Evolutionary conservation across 768 basidiomycete genomes (phyloP).

Genomic region (Mycena polygramma): DNA sequence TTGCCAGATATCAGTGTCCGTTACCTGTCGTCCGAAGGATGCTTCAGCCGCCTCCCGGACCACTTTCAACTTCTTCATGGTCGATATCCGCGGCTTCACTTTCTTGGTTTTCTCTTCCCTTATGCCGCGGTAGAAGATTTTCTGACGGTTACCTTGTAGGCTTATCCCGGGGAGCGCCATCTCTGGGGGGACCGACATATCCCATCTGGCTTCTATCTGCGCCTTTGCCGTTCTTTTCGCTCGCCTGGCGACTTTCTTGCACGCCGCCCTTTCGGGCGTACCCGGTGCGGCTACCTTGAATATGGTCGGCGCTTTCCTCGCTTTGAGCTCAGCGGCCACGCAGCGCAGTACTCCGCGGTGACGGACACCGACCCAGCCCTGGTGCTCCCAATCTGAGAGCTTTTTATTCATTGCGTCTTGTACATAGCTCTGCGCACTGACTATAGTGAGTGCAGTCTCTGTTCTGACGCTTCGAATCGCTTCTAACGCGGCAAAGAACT

Average conservation of each 20-base stretch:
- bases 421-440: background rate
- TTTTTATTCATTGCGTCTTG: background rate
- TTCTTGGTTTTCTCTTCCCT: background rate
- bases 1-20: background rate
- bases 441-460: background rate
- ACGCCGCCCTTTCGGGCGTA: background rate
- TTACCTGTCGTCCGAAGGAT: background rate
- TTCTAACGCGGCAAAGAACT: background rate
- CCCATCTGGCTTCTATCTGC: background rate
- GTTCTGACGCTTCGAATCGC: background rate
- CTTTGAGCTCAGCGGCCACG: background rate
- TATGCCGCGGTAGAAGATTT: constrained; percentile 6
- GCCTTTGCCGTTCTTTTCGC: background rate
- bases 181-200: background rate
- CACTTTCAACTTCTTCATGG: background rate
- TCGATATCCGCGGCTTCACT: background rate
- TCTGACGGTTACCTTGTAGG: constrained; percentile 4
- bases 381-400: background rate
- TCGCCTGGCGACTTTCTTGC: background rate
- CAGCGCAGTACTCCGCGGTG: background rate
- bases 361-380: background rate
- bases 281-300: background rate
- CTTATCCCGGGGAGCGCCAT: background rate
- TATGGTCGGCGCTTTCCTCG: background rate
- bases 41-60: background rate